Evolutionary conservation across 148 eudicot species (phyloP), one percentile per base, ranked within the genome.

Genomic region (Selenicereus undatus): DNA sequence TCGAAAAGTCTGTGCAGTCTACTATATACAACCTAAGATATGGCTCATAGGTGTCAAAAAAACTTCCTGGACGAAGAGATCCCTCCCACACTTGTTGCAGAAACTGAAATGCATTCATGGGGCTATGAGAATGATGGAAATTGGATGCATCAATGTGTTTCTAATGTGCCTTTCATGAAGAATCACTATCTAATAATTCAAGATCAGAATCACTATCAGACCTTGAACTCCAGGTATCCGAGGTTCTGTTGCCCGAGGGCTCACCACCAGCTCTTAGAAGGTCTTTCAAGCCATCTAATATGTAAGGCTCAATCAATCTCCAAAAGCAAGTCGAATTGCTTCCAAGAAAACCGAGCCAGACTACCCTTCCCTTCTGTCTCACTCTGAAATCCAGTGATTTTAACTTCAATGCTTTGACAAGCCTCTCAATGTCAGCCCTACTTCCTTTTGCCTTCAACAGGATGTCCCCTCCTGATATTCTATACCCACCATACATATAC

Each of bases 341-440:
- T 78, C 94, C 98, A n/a, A 88, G 87, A 83, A 97, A 94, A n/a
- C 71, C 71, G 3, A 97, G 78, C 99, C 98, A 94, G 76, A 89
- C 94, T 26, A 90, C 90, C 69, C 77, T 66, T 13, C 92, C 95
- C 81, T 90, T 97, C 85, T 73, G 89, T 87, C 90, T 94, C 8
- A 92, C 89, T 80, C 80, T 87, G 77, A 92, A 87, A 68, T 89
- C 88, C 88, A 94, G 79, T 29, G 93, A 89, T 83, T 92, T 14
- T 80, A 74, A 24, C 82, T 90, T 89, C 85, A 94, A 68, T 36
- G 92, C 89, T 85, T 81, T 88, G 36, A 85, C 86, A 48, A 94
- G 84, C 87, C 90, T 87, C 86, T 84, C 86, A 17, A 87, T 89
- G 76, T 91, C 97, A 75, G 80, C 95, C 82, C 81, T 77, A 81